Base-by-base conservation (phyloP, 805 yeast species). In the Dipodascopsis uninucleata region DNA sequence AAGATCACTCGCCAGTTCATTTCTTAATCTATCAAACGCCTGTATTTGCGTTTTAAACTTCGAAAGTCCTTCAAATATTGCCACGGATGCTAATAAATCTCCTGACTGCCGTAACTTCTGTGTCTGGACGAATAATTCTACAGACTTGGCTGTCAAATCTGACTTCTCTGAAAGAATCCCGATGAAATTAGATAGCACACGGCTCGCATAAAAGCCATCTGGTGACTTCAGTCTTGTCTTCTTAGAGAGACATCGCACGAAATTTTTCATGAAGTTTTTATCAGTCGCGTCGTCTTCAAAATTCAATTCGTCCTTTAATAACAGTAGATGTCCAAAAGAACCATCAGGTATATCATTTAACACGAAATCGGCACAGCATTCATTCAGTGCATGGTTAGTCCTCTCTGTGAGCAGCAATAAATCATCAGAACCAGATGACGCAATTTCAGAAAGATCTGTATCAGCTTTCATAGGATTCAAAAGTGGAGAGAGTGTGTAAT, bases 1-100 rank as follows among this genome's bases (percentile, higher is more conserved):
- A 17, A 83, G 59, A 54, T 81, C 87, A 1, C 89, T 77, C 10
- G 79, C 79, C n/a, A 76, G 66, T 43, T 71, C 70, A 52, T 79
- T 82, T 52, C 88, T 72, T 7, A 76, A 53, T 47, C 80, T 71
- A 14, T 74, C 80, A 26, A 76, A 68, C 28, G 67, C 64, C 0
- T 63, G 46, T 7, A 71, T 59, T 0, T 63, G 41, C 1, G 70
- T 56, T 26, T 72, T 60, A 23, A 70, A 71, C 6, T 65, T 62
- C 4, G 67, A 38, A 5, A 65, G 20, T 2, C 55, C 55, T 16
- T 48, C 47, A 28, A 44, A 36, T 9, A 51, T 28, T 5, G 55
- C 55, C 9, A 34, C 23, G n/a, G 9, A 31, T 4, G 43, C 38
- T 14, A 51, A 22, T 2, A 28, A 10, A 22, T 51, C 41, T 23